Conservation (phyloP, 345 rosid species). For the Anastatica hierochuntica region DNA sequence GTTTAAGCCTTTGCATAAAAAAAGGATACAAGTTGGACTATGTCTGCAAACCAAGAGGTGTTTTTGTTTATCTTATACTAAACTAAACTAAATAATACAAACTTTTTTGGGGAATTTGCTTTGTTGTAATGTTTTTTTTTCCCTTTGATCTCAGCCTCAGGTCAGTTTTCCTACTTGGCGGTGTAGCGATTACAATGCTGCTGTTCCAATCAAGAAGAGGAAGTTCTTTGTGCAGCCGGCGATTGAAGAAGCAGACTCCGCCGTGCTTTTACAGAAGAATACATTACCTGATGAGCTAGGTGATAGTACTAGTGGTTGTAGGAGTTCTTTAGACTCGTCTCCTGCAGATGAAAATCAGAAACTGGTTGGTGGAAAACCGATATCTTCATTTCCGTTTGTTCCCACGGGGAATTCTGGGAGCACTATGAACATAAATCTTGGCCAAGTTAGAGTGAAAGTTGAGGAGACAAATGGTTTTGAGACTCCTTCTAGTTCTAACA, state of each 20-base stretch:
- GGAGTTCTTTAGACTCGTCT: slow-evolving; percentile 24
- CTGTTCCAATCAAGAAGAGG: slow-evolving; percentile 84
- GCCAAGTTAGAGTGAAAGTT: slow-evolving; percentile 19
- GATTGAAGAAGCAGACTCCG: slow-evolving; percentile 24
- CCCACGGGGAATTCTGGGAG: slow-evolving; percentile 3
- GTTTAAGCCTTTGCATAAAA: too few species aligned
- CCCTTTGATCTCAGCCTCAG: slow-evolving; percentile 33
- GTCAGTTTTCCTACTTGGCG: slow-evolving; percentile 34
- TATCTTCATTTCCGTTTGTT: slow-evolving; percentile 1
- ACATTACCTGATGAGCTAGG: too few species aligned
- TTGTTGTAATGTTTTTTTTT: slow-evolving; percentile 2
- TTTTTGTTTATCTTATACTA: slow-evolving; percentile 2
- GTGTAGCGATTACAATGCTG: slow-evolving; percentile 46
- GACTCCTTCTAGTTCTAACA: slow-evolving; percentile 15
- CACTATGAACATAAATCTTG: too few species aligned
- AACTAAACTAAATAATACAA: neutral
- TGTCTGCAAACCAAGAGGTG: slow-evolving; percentile 57
- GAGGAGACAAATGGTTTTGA: slow-evolving; percentile 26
- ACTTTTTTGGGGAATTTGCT: neutral
- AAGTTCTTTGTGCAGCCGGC: slow-evolving; percentile 36
- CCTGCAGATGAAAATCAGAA: slow-evolving; percentile 9
- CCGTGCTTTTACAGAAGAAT: too few species aligned
- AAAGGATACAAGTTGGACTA: too few species aligned
- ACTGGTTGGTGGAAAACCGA: too few species aligned
- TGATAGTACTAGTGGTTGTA: slow-evolving; percentile 21